Evolutionary conservation across 169 alveolate species (phyloP).

Genomic region (Plasmodium relictum): DNA sequence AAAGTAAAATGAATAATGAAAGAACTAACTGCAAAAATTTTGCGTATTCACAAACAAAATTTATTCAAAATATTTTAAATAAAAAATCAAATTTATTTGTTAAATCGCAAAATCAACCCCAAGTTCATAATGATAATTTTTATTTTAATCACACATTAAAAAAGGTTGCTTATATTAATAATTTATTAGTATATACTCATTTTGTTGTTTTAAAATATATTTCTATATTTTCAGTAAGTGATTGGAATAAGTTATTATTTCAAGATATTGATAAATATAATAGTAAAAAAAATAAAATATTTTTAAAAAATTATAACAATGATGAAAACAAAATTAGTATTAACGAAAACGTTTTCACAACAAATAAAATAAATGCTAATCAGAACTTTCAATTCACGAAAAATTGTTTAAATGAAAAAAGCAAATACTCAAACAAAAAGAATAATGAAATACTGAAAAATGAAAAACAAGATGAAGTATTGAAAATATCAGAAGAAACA

Average conservation of each 20-base stretch:
- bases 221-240: slow-evolving; percentile 29
- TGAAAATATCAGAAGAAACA: no score
- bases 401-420: no score
- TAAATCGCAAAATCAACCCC: neutral
- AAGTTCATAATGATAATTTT: slow-evolving; percentile 6
- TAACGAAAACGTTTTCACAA: no score
- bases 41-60: slow-evolving; percentile 11
- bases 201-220: slow-evolving; percentile 56
- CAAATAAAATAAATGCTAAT: no score
- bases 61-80: slow-evolving; percentile 33
- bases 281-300: neutral
- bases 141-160: slow-evolving; percentile 44
- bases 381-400: no score
- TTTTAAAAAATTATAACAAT: no score
- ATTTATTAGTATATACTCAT: slow-evolving; percentile 45
- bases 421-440: no score
- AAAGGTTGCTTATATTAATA: slow-evolving; percentile 38
- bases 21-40: neutral
- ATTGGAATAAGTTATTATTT: slow-evolving; percentile 54
- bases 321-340: no score
- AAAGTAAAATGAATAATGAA: neutral
- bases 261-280: slow-evolving; percentile 37
- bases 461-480: neutral
- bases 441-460: neutral
- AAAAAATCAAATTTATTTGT: slow-evolving; percentile 31